Percentiles rank a stretch among this genome's conserved stretches.
phyloP scores from a whole-genome alignment of 2,329 filamentous ascomycete genomes.

The Penicillium sp. region DNA sequence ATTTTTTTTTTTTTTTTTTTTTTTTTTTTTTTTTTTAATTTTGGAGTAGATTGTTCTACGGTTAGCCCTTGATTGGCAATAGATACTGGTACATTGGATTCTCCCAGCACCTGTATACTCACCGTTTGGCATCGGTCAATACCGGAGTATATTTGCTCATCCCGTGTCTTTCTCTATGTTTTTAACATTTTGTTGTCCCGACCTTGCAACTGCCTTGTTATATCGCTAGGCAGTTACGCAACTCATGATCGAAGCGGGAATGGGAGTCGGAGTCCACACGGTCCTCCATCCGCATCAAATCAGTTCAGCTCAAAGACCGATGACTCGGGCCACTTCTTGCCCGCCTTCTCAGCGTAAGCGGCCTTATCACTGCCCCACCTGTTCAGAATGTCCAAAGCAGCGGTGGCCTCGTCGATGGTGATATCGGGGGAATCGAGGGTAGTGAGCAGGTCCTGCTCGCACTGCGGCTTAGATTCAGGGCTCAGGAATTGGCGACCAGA shows the following conservation, averaged over 20 bases:
- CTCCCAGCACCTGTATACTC: conserved; percentile 2
- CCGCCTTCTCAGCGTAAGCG: conserved; percentile 46
- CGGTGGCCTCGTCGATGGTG: conserved; percentile 56
- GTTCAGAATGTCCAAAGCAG: conserved; percentile 51
- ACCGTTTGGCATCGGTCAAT: conserved; percentile 1
- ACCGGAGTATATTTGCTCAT: conserved; percentile 1
- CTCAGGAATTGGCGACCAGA: conserved; percentile 59
- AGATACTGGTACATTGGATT: conserved; percentile 6
- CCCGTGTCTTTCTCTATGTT: conserved; percentile 7
- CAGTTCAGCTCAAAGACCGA: conserved; percentile 34
- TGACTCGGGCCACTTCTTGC: conserved; percentile 41
- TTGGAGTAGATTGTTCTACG: conserved; percentile 3
- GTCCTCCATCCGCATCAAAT: conserved; percentile 2
- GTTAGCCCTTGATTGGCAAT: conserved; percentile 4
- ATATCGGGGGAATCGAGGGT: conserved; percentile 53
- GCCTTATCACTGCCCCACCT: conserved; percentile 54
- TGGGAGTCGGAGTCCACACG: not conserved
- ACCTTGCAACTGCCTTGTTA: not conserved
- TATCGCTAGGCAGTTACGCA: not conserved
- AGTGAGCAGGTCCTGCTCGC: conserved; percentile 62
- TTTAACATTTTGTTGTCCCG: not conserved
- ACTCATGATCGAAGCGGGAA: not conserved
- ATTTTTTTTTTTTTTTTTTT: too few relatives aligned
- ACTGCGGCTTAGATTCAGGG: conserved; percentile 53
- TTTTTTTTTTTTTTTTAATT: too few relatives aligned